Conservation (phyloP, 495 filamentous ascomycete species). For the Filosporella fistucella region DNA sequence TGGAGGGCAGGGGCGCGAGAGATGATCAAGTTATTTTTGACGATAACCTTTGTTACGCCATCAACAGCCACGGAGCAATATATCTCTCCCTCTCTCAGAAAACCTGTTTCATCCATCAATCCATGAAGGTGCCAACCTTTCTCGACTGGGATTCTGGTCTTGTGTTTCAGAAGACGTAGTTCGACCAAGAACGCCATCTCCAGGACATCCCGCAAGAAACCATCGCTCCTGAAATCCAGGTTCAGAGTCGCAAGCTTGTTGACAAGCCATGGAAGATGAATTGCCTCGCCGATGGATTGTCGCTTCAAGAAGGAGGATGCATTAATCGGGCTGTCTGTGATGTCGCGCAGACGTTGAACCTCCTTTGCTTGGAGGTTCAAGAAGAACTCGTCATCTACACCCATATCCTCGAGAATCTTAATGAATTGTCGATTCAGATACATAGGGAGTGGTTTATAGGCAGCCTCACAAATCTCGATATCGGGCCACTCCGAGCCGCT, state of each 20-base stretch:
- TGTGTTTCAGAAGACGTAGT: constrained; percentile 68
- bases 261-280: constrained; percentile 58
- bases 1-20: constrained; percentile 73
- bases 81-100: constrained; percentile 60
- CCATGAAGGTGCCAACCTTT: constrained; percentile 55
- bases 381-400: constrained; percentile 49
- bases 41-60: constrained; percentile 14
- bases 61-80: constrained; percentile 37
- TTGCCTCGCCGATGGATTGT: constrained; percentile 45
- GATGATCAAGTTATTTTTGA: constrained; percentile 42
- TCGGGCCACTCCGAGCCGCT: constrained; percentile 38
- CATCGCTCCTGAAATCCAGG: constrained; percentile 58
- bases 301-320: constrained; percentile 56
- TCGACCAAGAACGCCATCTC: constrained; percentile 60
- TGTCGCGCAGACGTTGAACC: constrained; percentile 48
- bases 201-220: constrained; percentile 58
- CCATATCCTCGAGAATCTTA: constrained; percentile 75
- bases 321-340: constrained; percentile 49
- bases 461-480: constrained; percentile 71
- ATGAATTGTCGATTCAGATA: constrained; percentile 72
- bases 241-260: constrained; percentile 42
- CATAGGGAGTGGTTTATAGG: constrained; percentile 57
- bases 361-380: constrained; percentile 51
- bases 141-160: constrained; percentile 62
- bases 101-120: constrained; percentile 75